A percentile compares a stretch with the other conserved stretches of the same genome.
Evolutionary conservation across 2,329 filamentous ascomycete genomes (phyloP).

Genomic region (Cladosporium velox): DNA sequence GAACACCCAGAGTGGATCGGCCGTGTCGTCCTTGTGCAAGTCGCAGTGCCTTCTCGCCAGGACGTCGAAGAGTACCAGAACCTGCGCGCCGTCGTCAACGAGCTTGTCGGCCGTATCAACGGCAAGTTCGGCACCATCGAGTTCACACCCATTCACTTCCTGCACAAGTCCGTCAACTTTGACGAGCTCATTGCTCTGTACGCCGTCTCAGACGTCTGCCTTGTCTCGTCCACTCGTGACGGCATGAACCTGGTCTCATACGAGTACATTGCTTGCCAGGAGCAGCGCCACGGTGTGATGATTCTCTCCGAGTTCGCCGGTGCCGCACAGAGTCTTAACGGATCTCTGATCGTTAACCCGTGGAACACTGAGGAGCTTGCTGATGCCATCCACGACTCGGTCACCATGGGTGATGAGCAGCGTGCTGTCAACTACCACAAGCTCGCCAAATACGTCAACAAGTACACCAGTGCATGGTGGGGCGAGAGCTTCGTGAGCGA

Average conservation of each 20-base stretch:
- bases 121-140: constrained; percentile 95
- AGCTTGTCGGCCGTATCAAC: constrained; percentile 95
- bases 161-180: constrained; percentile 93
- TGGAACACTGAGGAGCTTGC: constrained; percentile 98
- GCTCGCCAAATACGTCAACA: constrained; percentile 91
- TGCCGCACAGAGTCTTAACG: constrained; percentile 90
- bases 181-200: constrained; percentile 94
- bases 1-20: constrained; percentile 98
- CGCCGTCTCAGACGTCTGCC: constrained; percentile 85
- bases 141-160: constrained; percentile 98
- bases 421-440: constrained; percentile 85
- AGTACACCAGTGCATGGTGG: constrained; percentile 97
- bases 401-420: constrained; percentile 91
- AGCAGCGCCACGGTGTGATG: constrained; percentile 86
- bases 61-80: constrained; percentile 99
- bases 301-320: constrained; percentile 96
- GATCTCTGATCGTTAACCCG: constrained; percentile 91
- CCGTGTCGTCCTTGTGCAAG: constrained; percentile 93
- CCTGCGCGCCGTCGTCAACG: constrained; percentile 90
- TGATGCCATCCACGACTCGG: constrained; percentile 90
- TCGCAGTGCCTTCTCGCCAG: constrained; percentile 89
- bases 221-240: constrained; percentile 93
- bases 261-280: constrained; percentile 94
- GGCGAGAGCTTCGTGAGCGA: constrained; percentile 89
- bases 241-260: constrained; percentile 99